Conservation (phyloP, 2,329 filamentous ascomycete species). For the Phialophora macrospora region DNA sequence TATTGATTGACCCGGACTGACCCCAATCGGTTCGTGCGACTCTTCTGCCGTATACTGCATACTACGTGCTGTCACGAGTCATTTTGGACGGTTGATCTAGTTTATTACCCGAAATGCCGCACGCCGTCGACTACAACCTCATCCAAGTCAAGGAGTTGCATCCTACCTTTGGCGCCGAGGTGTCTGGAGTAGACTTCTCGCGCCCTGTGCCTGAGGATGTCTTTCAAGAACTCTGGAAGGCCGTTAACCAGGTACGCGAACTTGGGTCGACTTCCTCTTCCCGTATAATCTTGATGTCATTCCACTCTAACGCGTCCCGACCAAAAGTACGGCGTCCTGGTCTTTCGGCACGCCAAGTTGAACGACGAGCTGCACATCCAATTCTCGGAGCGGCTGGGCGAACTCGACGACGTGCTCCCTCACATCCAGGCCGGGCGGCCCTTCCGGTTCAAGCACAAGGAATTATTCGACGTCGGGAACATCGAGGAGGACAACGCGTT, state of each 20-base stretch:
- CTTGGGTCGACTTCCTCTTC: too few species aligned
- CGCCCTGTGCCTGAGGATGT: conserved; percentile 43
- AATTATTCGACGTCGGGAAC: conserved; percentile 65
- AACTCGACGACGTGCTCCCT: conserved; percentile 61
- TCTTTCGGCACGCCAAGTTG: conserved; percentile 58
- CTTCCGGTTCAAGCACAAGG: conserved; percentile 54
- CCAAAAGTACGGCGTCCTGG: conserved; percentile 57
- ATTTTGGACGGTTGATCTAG: neutral
- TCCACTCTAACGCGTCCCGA: too few species aligned
- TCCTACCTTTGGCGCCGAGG: conserved; percentile 44
- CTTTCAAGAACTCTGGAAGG: conserved; percentile 43
- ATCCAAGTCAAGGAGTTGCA: conserved; percentile 45
- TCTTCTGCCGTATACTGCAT: neutral
- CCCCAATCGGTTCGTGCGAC: neutral
- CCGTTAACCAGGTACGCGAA: conserved; percentile 12
- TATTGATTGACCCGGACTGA: neutral
- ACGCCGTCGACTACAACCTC: conserved; percentile 15
- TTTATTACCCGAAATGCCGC: neutral
- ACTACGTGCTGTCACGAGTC: neutral
- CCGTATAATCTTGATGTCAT: too few species aligned
- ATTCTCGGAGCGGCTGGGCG: conserved; percentile 58
- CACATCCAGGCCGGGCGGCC: conserved; percentile 55
- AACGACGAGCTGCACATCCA: conserved; percentile 58
- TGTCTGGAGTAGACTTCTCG: conserved; percentile 47
- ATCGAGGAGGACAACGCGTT: conserved; percentile 55